These are phyloP conservation scores for Venturia pyrina DNA, from an alignment of 2,329 filamentous ascomycete genomes.

Conservation along the genomic window DNA sequence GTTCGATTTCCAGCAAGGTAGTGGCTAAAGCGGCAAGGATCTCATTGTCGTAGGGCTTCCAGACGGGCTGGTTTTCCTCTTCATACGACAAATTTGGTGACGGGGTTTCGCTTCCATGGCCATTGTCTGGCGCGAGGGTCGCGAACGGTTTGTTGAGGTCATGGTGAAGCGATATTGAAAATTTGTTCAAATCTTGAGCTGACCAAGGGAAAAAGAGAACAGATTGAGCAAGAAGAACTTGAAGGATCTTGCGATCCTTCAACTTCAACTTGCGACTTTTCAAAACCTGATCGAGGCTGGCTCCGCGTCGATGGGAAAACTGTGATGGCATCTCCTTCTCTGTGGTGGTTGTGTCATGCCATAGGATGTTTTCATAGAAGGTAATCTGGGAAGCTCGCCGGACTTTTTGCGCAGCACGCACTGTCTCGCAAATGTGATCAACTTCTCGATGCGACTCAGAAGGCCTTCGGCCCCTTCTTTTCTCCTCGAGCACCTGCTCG, in stretches of 20 bases:
- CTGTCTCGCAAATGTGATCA: neutral
- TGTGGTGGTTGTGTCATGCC: neutral
- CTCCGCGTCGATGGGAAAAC: neutral
- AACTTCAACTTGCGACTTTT: neutral
- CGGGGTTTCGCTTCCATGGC: neutral
- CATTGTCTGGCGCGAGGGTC: neutral
- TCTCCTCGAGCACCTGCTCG: neutral
- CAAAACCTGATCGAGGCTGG: constrained; percentile 8
- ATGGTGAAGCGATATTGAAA: neutral
- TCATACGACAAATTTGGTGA: neutral
- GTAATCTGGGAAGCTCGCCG: neutral
- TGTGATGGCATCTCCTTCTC: neutral
- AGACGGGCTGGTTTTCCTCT: neutral
- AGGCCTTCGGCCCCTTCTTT: neutral
- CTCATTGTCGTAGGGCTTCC: constrained; percentile 1
- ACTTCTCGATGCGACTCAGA: neutral
- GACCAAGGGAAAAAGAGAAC: neutral
- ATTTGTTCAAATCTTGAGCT: neutral
- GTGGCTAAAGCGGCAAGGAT: constrained; percentile 6
- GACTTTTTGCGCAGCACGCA: neutral
- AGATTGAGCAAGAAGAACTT: constrained; percentile 11
- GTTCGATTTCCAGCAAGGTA: constrained; percentile 8
- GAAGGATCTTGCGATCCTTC: constrained; percentile 9
- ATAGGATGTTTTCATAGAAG: neutral
- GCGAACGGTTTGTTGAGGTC: constrained; percentile 8